Evolutionary conservation across 73 alveolate genomes (phyloP).

Genomic region (Paramecium octaurelia): DNA sequence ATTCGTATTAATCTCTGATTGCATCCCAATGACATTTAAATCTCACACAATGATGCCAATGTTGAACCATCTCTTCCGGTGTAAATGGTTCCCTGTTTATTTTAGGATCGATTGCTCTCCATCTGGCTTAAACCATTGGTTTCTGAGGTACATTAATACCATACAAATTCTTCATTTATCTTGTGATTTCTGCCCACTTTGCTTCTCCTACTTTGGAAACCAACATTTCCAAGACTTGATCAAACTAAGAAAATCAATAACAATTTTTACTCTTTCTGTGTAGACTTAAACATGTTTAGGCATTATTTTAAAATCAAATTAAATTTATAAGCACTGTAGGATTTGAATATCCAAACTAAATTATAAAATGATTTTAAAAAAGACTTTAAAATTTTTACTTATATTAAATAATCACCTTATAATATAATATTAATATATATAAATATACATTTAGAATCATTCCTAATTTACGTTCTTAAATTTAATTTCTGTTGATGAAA

Average conservation of each 20-base stretch:
- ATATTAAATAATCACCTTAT: not conserved
- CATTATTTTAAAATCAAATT: not conserved
- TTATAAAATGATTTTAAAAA: not conserved
- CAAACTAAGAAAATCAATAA: not conserved
- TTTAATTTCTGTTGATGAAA: not conserved
- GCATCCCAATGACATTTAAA: constrained; percentile 37
- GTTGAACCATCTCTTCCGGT: not conserved
- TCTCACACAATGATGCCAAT: constrained; percentile 28
- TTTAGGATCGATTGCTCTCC: constrained; percentile 20
- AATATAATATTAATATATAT: not conserved
- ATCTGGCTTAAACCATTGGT: constrained; percentile 14
- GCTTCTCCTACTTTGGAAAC: not conserved
- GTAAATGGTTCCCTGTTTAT: constrained; percentile 12
- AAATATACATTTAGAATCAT: not conserved
- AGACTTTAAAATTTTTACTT: not conserved
- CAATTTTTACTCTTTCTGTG: not conserved
- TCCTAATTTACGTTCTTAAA: not conserved
- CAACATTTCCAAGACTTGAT: not conserved
- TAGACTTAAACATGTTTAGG: not conserved
- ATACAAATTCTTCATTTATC: not conserved
- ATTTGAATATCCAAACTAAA: not conserved
- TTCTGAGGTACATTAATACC: not conserved
- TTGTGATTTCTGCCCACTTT: not conserved
- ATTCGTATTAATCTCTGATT: not conserved
- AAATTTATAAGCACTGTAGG: not conserved